Percentiles rank a stretch among this genome's conserved stretches.
Evolutionary conservation across 805 yeast genomes (phyloP).

Genomic region (Barnettozyma wickerhamii): DNA sequence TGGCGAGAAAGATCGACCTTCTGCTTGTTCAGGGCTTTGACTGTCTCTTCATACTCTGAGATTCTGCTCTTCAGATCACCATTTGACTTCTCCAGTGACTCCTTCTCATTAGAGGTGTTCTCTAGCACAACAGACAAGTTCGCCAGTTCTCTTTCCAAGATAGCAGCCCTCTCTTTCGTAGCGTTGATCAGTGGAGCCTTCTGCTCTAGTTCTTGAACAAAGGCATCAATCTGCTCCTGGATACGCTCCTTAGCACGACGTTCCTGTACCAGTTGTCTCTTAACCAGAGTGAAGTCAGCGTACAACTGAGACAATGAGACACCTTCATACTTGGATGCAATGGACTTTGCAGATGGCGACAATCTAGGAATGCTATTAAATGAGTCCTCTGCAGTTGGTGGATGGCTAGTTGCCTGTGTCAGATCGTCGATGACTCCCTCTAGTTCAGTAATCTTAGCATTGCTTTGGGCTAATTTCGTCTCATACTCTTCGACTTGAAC

Average conservation of each 20-base stretch:
- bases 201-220: slow-evolving; percentile 71
- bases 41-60: slow-evolving; percentile 30
- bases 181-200: slow-evolving; percentile 73
- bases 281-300: slow-evolving; percentile 58
- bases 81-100: slow-evolving; percentile 28
- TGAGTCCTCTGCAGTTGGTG: slow-evolving; percentile 12
- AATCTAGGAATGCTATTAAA: slow-evolving; percentile 29
- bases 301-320: slow-evolving; percentile 64
- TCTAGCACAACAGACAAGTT: slow-evolving; percentile 55
- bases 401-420: slow-evolving; percentile 20
- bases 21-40: slow-evolving; percentile 46
- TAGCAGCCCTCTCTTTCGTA: slow-evolving; percentile 54
- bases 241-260: slow-evolving; percentile 65
- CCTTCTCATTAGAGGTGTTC: slow-evolving; percentile 45
- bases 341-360: slow-evolving; percentile 56
- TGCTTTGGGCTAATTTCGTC: slow-evolving; percentile 42
- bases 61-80: slow-evolving; percentile 20
- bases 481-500: slow-evolving; percentile 54
- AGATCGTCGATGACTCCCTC: slow-evolving; percentile 43
- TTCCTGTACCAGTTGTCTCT: slow-evolving; percentile 65
- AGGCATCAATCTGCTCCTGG: slow-evolving; percentile 63
- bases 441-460: slow-evolving; percentile 36
- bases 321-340: slow-evolving; percentile 42
- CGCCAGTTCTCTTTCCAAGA: slow-evolving; percentile 51
- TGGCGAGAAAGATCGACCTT: slow-evolving; percentile 77